These are phyloP conservation scores for Trichodelitschia bisporula DNA, from an alignment of 495 filamentous ascomycete genomes.

Conservation along the genomic window DNA sequence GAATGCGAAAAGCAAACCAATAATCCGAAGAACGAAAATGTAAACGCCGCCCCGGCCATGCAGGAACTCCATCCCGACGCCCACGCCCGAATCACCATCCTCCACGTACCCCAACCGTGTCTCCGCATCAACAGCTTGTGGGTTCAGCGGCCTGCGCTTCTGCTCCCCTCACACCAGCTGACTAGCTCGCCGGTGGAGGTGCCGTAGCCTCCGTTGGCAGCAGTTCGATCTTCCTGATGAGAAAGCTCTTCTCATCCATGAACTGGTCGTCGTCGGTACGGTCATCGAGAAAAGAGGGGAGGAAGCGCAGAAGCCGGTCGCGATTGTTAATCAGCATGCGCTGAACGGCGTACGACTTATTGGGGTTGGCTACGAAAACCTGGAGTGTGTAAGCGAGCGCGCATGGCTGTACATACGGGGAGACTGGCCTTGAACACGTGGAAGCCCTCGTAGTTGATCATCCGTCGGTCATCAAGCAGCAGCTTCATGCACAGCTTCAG, in stretches of 20 bases:
- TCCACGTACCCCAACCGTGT: too few relatives aligned
- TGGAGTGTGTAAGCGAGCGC: conserved; percentile 7
- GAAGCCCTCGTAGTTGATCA: conserved; percentile 98
- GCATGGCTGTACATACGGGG: not conserved
- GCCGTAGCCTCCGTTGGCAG: conserved; percentile 28
- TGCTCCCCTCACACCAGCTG: too few relatives aligned
- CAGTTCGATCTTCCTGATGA: conserved; percentile 80
- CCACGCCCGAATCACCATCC: too few relatives aligned
- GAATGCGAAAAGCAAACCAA: too few relatives aligned
- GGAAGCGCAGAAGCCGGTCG: conserved; percentile 65
- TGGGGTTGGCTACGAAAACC: conserved; percentile 94
- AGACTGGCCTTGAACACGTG: conserved; percentile 88
- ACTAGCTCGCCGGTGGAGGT: conserved; percentile 2
- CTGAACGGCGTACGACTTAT: conserved; percentile 84
- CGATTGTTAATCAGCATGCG: conserved; percentile 90
- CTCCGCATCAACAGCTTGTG: too few relatives aligned
- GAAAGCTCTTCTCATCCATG: conserved; percentile 86
- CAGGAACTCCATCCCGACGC: too few relatives aligned
- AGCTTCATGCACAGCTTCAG: conserved; percentile 97
- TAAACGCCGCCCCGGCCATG: too few relatives aligned
- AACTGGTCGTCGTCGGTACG: conserved; percentile 96
- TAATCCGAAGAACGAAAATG: too few relatives aligned
- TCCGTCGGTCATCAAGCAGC: conserved; percentile 78
- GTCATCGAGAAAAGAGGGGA: conserved; percentile 81
- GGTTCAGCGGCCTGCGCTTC: too few relatives aligned